A percentile compares a stretch with the other conserved stretches of the same genome.
Conservation (phyloP, 2,329 filamentous ascomycete genomes). For the Dothistroma pini region DNA sequence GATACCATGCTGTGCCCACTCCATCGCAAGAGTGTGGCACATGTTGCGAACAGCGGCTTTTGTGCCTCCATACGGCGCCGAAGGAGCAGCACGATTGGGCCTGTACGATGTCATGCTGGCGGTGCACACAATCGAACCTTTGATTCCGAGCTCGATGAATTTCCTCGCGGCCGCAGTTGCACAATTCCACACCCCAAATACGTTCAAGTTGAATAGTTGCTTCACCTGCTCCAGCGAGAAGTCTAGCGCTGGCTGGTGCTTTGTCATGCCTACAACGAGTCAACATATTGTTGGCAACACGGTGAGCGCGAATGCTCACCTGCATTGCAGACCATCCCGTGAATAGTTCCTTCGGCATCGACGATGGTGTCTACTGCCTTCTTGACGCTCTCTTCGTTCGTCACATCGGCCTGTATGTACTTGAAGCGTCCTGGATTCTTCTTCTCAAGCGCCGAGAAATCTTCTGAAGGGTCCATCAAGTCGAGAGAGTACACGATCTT, state of each 20-base stretch:
- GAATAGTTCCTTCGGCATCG: constrained; percentile 25
- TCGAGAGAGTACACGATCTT: constrained; percentile 31
- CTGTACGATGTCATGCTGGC: constrained; percentile 48
- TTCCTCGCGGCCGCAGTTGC: constrained; percentile 43
- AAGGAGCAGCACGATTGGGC: constrained; percentile 38
- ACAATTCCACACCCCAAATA: constrained; percentile 47
- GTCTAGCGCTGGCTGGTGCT: constrained; percentile 33
- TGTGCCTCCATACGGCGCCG: constrained; percentile 41
- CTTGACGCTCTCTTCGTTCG: constrained; percentile 27
- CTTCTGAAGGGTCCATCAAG: constrained; percentile 30
- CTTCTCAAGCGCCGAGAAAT: constrained; percentile 29
- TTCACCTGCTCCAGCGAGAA: constrained; percentile 31
- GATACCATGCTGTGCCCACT: constrained; percentile 35
- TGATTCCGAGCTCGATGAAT: constrained; percentile 46
- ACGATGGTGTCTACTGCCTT: constrained; percentile 29
- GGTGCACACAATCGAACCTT: constrained; percentile 47
- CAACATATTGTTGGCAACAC: background rate
- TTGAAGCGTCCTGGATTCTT: constrained; percentile 28
- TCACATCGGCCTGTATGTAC: constrained; percentile 32
- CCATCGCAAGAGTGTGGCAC: constrained; percentile 38
- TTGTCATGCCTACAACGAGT: constrained; percentile 26
- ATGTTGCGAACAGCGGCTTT: constrained; percentile 44
- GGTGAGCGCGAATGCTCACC: background rate
- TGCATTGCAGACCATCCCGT: constrained; percentile 31
- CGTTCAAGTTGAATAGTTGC: constrained; percentile 36